A percentile compares a stretch with the other conserved stretches of the same genome.
Evolutionary conservation across 139 green algal species (phyloP).

Genomic region (Klebsormidium nitens): DNA sequence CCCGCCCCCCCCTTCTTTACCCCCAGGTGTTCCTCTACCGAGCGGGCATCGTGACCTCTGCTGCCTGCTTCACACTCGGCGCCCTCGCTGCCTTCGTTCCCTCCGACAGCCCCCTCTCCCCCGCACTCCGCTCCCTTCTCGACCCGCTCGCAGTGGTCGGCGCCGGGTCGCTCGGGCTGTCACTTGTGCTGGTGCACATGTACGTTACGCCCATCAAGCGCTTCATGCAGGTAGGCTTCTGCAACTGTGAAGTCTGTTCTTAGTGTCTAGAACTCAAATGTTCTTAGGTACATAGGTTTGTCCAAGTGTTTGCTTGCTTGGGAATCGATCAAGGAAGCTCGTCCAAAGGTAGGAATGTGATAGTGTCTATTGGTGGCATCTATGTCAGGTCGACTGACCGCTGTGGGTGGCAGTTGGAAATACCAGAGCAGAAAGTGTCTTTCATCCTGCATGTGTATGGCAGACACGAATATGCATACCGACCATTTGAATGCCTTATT

Average conservation of each 20-base stretch:
- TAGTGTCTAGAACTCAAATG: background rate
- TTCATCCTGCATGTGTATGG: background rate
- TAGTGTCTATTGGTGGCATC: too few relatives aligned
- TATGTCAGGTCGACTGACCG: too few relatives aligned
- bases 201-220: constrained; percentile 75
- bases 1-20: constrained; percentile 2
- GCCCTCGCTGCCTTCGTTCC: constrained; percentile 19
- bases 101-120: constrained; percentile 5
- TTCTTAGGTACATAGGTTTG: background rate
- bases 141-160: constrained; percentile 41
- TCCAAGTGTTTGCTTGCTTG: background rate
- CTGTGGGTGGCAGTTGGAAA: too few relatives aligned
- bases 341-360: too few relatives aligned
- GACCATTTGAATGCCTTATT: too few relatives aligned
- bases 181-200: constrained; percentile 83
- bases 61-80: constrained; percentile 7
- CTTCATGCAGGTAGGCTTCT: constrained; percentile 7
- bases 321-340: too few relatives aligned
- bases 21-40: constrained; percentile 30
- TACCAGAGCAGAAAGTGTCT: too few relatives aligned
- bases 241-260: background rate
- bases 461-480: too few relatives aligned
- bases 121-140: background rate
- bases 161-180: constrained; percentile 55
- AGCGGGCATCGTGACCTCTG: constrained; percentile 22